A percentile compares a stretch with the other conserved stretches of the same genome.
These are phyloP conservation scores for Paraphaeosphaeria sporulosa DNA, from an alignment of 2,329 filamentous ascomycete species.

Conservation along the genomic window DNA sequence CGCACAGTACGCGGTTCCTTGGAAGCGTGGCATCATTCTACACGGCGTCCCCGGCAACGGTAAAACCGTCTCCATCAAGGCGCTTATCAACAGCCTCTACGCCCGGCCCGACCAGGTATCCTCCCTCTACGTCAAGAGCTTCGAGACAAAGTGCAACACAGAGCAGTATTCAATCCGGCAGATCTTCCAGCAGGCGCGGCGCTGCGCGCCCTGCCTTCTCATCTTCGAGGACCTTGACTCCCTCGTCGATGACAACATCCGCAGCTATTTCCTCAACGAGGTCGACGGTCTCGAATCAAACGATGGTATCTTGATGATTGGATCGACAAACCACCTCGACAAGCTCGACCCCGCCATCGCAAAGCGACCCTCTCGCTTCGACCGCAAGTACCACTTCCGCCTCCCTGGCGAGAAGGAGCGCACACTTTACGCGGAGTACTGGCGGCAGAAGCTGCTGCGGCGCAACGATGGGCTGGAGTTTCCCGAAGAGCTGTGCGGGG, in stretches of 20 bases:
- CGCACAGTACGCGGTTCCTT: constrained; percentile 54
- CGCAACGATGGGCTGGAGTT: constrained; percentile 45
- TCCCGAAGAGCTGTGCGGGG: constrained; percentile 42
- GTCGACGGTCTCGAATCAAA: constrained; percentile 74
- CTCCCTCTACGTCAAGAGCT: constrained; percentile 61
- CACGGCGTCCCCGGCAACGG: constrained; percentile 69
- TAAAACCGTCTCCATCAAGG: constrained; percentile 74
- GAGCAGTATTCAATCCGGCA: constrained; percentile 57
- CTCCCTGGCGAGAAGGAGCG: constrained; percentile 46
- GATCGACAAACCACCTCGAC: constrained; percentile 71
- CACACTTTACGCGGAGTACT: constrained; percentile 50
- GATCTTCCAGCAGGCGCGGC: constrained; percentile 60
- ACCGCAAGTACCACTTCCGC: constrained; percentile 55
- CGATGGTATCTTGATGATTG: constrained; percentile 74
- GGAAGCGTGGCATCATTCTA: constrained; percentile 57
- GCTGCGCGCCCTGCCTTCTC: constrained; percentile 70
- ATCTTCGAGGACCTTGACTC: constrained; percentile 77
- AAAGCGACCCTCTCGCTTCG: constrained; percentile 57
- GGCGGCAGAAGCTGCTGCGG: constrained; percentile 48
- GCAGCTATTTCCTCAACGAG: constrained; percentile 76
- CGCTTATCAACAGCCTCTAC: constrained; percentile 69
- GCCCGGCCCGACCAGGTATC: constrained; percentile 60
- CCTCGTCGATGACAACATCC: constrained; percentile 66
- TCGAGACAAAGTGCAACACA: constrained; percentile 56
- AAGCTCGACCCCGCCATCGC: constrained; percentile 69